A percentile compares a stretch with the other conserved stretches of the same genome.
These are phyloP conservation scores for Polygonum aviculare DNA, from an alignment of 148 eudicot genomes.

Conservation along the genomic window DNA sequence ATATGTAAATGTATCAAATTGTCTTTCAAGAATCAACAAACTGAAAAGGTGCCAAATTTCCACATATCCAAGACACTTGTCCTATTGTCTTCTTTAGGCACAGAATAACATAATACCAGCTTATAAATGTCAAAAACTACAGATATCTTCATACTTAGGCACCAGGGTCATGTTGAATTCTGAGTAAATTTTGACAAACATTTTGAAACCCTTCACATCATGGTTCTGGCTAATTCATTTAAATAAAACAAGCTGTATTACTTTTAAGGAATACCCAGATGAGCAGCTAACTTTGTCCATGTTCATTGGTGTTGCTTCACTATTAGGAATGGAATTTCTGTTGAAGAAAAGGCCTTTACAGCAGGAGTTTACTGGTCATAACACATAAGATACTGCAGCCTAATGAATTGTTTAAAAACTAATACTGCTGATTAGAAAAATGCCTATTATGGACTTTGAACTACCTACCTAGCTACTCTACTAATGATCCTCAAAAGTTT, in stretches of 20 bases:
- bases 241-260: neutral
- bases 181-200: too few relatives aligned
- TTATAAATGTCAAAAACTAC: too few relatives aligned
- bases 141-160: neutral
- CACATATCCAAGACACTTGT: too few relatives aligned
- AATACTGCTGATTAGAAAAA: neutral
- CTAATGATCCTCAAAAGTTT: slow-evolving; percentile 8
- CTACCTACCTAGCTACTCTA: slow-evolving; percentile 9
- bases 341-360: slow-evolving; percentile 5
- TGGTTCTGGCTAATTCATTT: neutral
- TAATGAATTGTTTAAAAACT: neutral
- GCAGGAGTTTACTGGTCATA: neutral
- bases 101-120: too few relatives aligned
- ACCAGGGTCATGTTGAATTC: neutral
- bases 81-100: too few relatives aligned
- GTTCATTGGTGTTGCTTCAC: neutral
- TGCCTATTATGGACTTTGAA: neutral
- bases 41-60: neutral
- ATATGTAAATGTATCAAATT: neutral
- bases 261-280: neutral
- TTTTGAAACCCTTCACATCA: neutral
- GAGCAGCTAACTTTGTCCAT: neutral
- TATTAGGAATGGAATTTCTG: neutral
- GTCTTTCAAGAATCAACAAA: neutral
- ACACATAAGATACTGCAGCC: neutral